Conservation (phyloP, 1,284 basidiomycete genomes). For the Leccinum griseonigrum region DNA sequence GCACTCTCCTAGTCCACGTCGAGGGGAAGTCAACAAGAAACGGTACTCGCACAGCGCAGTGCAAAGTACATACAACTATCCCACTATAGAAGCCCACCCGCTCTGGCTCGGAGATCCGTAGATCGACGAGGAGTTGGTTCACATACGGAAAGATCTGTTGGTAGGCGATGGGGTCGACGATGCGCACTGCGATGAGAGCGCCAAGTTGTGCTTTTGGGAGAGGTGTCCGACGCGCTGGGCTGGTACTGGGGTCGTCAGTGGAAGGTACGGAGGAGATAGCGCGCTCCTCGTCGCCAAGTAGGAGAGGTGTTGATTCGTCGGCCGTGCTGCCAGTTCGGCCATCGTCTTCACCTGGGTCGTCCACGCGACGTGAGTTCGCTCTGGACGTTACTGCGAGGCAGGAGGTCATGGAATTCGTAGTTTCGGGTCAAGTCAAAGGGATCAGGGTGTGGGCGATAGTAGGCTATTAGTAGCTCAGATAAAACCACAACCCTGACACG, state of each 20-base stretch:
- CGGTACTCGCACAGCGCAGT: neutral
- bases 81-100: conserved; percentile 65
- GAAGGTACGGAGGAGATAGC: neutral
- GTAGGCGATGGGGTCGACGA: conserved; percentile 61
- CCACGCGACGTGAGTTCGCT: neutral
- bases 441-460: neutral
- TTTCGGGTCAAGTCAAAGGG: neutral
- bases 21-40: neutral
- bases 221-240: neutral
- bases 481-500: neutral
- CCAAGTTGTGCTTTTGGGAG: conserved; percentile 18
- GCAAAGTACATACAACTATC: conserved; percentile 41
- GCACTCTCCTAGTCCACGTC: conserved; percentile 48
- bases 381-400: neutral
- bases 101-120: conserved; percentile 53
- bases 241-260: neutral
- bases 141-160: conserved; percentile 60
- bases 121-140: conserved; percentile 57
- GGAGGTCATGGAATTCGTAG: neutral
- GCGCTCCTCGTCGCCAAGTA: neutral
- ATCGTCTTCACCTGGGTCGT: neutral
- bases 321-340: neutral
- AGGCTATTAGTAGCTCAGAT: neutral
- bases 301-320: neutral
- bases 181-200: conserved; percentile 36